Evolutionary conservation across 768 basidiomycete species (phyloP).

Genomic region (Mycena olivaceomarginata): DNA sequence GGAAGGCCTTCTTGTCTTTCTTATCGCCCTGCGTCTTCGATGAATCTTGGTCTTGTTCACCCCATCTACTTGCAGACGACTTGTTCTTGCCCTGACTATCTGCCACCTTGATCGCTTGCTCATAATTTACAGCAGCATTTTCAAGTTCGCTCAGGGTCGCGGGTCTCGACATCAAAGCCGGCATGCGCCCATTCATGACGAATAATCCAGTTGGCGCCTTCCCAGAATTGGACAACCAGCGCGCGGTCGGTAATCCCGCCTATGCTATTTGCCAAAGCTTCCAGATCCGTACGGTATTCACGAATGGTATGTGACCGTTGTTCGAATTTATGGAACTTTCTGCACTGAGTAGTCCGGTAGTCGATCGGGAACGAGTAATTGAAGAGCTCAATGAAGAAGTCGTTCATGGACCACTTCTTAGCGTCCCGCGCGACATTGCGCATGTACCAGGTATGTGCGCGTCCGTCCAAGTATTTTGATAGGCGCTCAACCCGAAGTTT

Average conservation of each 20-base stretch:
- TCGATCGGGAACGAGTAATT: conserved; percentile 37
- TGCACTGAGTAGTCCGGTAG: conserved; percentile 38
- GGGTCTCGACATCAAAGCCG: conserved; percentile 19
- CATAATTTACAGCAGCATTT: conserved; percentile 22
- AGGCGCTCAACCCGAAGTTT: conserved; percentile 11
- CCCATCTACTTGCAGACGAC: neutral
- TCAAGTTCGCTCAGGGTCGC: conserved; percentile 12
- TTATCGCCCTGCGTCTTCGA: neutral
- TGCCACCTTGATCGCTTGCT: conserved; percentile 25
- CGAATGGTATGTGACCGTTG: too few relatives aligned
- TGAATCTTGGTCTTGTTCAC: neutral
- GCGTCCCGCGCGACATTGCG: too few relatives aligned
- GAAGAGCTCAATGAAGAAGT: too few relatives aligned
- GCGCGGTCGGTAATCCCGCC: neutral
- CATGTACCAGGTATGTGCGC: too few relatives aligned
- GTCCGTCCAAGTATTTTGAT: conserved; percentile 21
- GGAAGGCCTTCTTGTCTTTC: neutral
- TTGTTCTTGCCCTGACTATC: neutral
- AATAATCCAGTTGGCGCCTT: conserved; percentile 23
- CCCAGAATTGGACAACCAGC: conserved; percentile 40
- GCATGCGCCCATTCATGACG: neutral
- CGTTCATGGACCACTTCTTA: too few relatives aligned
- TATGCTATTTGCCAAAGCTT: too few relatives aligned
- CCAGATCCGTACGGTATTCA: too few relatives aligned
- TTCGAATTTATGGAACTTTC: conserved; percentile 30